Percentiles rank a stretch among this genome's conserved stretches.
phyloP scores from a whole-genome alignment of 805 yeast genomes.

The Debaryomyces prosopidis region DNA sequence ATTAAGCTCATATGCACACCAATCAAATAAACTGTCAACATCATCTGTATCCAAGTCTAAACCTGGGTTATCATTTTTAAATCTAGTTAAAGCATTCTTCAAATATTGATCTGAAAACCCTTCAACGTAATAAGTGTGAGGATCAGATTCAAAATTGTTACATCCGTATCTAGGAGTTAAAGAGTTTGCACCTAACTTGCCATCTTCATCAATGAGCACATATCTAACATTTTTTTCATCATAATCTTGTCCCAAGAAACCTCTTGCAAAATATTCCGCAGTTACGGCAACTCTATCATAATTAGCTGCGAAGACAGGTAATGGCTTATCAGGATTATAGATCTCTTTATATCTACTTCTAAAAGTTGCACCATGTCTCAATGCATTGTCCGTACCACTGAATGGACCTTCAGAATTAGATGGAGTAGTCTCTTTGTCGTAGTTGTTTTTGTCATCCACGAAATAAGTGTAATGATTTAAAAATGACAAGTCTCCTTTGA shows the following conservation, averaged over 20 bases:
- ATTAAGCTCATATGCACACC: conserved; percentile 77
- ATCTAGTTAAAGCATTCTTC: conserved; percentile 54
- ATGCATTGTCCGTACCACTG: conserved; percentile 53
- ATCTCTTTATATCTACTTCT: conserved; percentile 52
- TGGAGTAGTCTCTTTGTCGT: conserved; percentile 53
- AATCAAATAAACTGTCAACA: conserved; percentile 50
- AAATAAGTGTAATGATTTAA: conserved; percentile 56
- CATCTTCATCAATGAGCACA: conserved; percentile 48
- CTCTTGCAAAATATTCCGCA: conserved; percentile 56
- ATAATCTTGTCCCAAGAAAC: conserved; percentile 52
- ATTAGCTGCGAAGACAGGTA: conserved; percentile 57
- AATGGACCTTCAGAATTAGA: conserved; percentile 47
- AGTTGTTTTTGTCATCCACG: conserved; percentile 32
- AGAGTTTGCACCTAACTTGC: conserved; percentile 55
- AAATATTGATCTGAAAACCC: conserved; percentile 46
- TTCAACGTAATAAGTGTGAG: conserved; percentile 20
- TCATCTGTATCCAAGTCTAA: conserved; percentile 53
- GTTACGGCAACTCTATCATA: conserved; percentile 57
- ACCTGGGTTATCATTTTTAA: conserved; percentile 56
- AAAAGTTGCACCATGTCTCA: conserved; percentile 48
- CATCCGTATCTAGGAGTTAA: conserved; percentile 55
- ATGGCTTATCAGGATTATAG: conserved; percentile 29
- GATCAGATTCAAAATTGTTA: conserved; percentile 32
- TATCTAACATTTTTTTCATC: conserved; percentile 29
- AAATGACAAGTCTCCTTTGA: conserved; percentile 54